Conservation (phyloP, 164 flowering plant species). For the Platanus orientalis region DNA sequence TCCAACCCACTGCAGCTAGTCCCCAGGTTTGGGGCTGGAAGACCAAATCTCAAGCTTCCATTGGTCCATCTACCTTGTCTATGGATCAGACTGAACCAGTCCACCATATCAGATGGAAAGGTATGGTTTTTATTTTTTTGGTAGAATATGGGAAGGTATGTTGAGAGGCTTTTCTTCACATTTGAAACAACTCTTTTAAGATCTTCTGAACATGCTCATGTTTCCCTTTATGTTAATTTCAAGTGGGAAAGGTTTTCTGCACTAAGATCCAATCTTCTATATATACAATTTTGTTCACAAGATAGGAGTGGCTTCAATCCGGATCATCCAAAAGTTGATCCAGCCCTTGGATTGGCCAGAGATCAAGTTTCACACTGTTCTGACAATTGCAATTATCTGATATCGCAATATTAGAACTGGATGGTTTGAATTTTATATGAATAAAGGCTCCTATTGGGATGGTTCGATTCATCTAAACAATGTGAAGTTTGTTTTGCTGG, state of each 20-base stretch:
- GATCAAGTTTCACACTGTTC: neutral
- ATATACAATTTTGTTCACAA: no score
- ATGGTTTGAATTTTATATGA: neutral
- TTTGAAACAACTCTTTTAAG: neutral
- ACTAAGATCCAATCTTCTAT: no score
- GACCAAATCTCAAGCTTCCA: no score
- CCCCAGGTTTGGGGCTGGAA: neutral
- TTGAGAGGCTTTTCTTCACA: neutral
- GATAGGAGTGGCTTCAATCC: neutral
- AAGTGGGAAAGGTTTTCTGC: no score
- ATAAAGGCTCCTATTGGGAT: neutral
- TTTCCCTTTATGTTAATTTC: no score
- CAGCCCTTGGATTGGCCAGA: neutral
- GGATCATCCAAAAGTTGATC: neutral
- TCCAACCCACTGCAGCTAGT: slow-evolving; percentile 5
- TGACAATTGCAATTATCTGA: neutral
- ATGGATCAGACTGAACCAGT: neutral
- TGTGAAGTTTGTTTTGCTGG: neutral
- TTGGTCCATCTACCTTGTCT: no score
- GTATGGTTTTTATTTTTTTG: no score
- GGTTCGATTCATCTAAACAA: neutral
- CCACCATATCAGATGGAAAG: slow-evolving; percentile 16
- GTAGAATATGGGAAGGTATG: slow-evolving; percentile 24
- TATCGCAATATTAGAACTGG: neutral
- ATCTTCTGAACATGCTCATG: neutral